Conservation (phyloP, 1,139 yeast species). For the Sugiyamaella neomexicana region DNA sequence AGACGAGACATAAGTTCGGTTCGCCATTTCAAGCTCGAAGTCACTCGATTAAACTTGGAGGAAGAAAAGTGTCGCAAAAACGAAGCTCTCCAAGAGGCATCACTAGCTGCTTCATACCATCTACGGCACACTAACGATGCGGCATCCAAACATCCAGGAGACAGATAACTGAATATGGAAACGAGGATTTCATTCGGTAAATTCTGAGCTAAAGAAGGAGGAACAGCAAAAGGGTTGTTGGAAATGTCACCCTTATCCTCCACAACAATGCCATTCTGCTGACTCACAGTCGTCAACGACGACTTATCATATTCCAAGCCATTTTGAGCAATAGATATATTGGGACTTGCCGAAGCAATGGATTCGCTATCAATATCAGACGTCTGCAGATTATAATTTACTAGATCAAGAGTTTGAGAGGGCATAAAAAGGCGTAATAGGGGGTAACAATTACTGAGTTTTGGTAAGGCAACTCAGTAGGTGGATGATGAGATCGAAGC, state of each 20-base stretch:
- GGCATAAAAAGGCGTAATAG: slow-evolving; percentile 3
- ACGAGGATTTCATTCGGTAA: slow-evolving; percentile 44
- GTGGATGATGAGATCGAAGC: too few relatives aligned
- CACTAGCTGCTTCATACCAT: slow-evolving; percentile 39
- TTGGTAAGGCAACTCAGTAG: not conserved
- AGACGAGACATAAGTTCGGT: slow-evolving; percentile 36
- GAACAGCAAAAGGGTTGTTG: slow-evolving; percentile 7
- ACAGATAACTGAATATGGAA: slow-evolving; percentile 35
- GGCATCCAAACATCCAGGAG: slow-evolving; percentile 36
- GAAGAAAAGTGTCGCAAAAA: slow-evolving; percentile 29
- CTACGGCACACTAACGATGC: slow-evolving; percentile 37
- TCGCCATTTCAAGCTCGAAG: slow-evolving; percentile 37
- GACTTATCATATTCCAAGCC: not conserved
- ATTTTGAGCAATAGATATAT: not conserved
- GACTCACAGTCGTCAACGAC: not conserved
- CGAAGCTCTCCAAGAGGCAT: slow-evolving; percentile 39
- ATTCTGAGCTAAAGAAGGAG: slow-evolving; percentile 12
- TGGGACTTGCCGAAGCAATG: not conserved
- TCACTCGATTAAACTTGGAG: slow-evolving; percentile 34
- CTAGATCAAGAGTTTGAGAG: slow-evolving; percentile 4
- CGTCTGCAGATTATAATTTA: not conserved
- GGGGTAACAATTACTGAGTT: slow-evolving; percentile 2
- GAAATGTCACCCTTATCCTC: not conserved
- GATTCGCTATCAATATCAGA: slow-evolving; percentile 5
- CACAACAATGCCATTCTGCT: not conserved